Base-by-base conservation (phyloP, 2,329 filamentous ascomycete genomes). In the Trichoderma sp. region DNA sequence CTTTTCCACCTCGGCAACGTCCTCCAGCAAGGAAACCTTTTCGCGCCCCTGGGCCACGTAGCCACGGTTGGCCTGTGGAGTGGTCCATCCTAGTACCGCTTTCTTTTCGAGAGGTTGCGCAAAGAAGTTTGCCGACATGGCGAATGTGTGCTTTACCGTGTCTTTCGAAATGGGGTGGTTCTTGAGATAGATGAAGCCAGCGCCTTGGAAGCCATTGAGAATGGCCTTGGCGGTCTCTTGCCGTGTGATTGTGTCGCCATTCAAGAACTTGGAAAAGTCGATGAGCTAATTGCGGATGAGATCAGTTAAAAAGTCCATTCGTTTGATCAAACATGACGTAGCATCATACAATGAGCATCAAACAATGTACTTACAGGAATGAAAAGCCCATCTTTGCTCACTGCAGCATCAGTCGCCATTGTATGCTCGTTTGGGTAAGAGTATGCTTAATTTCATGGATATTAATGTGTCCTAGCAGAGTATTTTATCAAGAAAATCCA, bases 171-270 rank as follows among this genome's bases (percentile, higher is more conserved):
- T 93, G 56, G 93, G 90, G 78, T 96, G 92, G 83, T 96, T 94
- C 79, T 92, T 92, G 53, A 97, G 90, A 84, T 98, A 98, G 81
- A 98, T 90, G 87, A 98, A 98, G 75, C 95, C 95, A 3, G 95
- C 93, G 1, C 90, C 92, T 80, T 95, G 93, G 86, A 98, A 97
- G 59, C 94, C 95, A 71, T 91, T 82, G 14, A 96, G 91, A 79
- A 98, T 92, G 56, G 93, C 90, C 71, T 91, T 84, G 27, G 95
- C 95, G 1, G 93, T 91, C 60, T 88, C 85, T 68, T 88, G 85
- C 79, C 92, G 93, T 78, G 93, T 86, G 11, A 87, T 80, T 0
- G 89, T 85, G 24, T 88, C 87, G 41, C 93, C 93, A 75, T 88
- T 84, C 29, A 94, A 89, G 83, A 95, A 97, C 60, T 87, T 87